Evolutionary conservation across 73 alveolate species (phyloP), one percentile per base, ranked within the genome.

Genomic region (Paramecium bursaria): DNA sequence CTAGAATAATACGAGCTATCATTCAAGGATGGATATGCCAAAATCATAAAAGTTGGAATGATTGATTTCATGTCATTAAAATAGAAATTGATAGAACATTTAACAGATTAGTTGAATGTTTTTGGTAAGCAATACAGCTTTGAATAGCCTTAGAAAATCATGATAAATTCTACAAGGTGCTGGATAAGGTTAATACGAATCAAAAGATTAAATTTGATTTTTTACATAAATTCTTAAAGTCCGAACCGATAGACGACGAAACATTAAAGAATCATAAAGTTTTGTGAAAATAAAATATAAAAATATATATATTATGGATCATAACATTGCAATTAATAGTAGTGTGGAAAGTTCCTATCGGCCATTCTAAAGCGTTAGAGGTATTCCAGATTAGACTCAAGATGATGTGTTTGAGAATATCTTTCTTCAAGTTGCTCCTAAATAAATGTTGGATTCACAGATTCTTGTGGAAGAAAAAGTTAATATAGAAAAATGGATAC

Each of bases 401-500:
- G 82, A 67, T 67, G 82, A 67, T 15, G 44, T 67, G 4, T 53
- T 39, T 17, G 82, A 67, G 7, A 7, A 57, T 39, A 2, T 67
- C 19, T 67, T 67, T 27, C 44, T 39, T 22, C 10, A 67, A 26
- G 33, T 31, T 35, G 61, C 44, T 2, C 60, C 60, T 3, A 67
- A 53, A 67, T 19, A 42, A 3, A 1, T 11, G 44, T 67, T 39
- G 3, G 82, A 67, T 39, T 67, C 82, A 11, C 44, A 42, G 1
- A 3, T 67, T 1, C 2, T 42, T 13, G 33, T 39, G 33, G 50
- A 35, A 21, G 82, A 67, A 21, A 17, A 57, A 3, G 19, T 47
- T 21, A 39, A 17, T 5, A 67, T 67, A 25, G 82, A 67, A 5
- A 57, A 67, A 17, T 67, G 82, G 82, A 67, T 67, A 1, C 33